These are phyloP conservation scores for Ganoderma meredithae DNA, from an alignment of 1,284 basidiomycete species.

Conservation along the genomic window DNA sequence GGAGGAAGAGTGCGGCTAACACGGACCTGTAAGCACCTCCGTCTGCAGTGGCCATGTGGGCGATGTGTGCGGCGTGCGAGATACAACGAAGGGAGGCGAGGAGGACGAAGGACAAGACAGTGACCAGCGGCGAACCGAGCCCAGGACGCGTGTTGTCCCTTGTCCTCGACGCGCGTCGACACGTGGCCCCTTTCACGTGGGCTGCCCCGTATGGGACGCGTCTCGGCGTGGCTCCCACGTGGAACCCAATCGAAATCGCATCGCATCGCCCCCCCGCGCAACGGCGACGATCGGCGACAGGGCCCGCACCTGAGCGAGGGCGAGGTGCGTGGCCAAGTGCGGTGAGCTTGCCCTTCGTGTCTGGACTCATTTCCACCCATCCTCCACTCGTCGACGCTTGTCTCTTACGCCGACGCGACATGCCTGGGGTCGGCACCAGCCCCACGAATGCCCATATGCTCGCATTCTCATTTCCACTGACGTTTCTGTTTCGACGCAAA, in stretches of 20 bases:
- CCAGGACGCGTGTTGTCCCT: slow-evolving; percentile 31
- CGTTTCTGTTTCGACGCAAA: neutral
- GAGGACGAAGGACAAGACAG: slow-evolving; percentile 22
- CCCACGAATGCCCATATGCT: neutral
- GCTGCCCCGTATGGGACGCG: neutral
- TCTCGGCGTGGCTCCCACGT: neutral
- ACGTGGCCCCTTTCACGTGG: slow-evolving; percentile 24
- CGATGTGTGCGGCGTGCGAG: slow-evolving; percentile 4
- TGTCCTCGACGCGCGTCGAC: slow-evolving; percentile 29
- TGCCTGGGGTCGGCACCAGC: neutral
- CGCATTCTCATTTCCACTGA: neutral
- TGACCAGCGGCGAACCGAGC: slow-evolving; percentile 29
- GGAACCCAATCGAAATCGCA: slow-evolving; percentile 1
- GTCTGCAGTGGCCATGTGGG: slow-evolving; percentile 69
- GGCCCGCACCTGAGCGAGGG: neutral
- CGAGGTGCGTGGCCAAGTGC: slow-evolving; percentile 12
- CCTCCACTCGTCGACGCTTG: neutral
- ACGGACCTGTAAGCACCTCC: slow-evolving; percentile 84
- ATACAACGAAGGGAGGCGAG: neutral
- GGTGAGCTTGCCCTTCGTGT: slow-evolving; percentile 9
- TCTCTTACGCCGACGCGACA: neutral
- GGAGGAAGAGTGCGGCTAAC: slow-evolving; percentile 16
- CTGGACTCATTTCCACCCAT: slow-evolving; percentile 8
- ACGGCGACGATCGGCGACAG: neutral
- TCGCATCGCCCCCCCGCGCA: neutral